These are phyloP conservation scores for Clonostachys byssicola DNA, from an alignment of 2,329 filamentous ascomycete species.

Conservation along the genomic window DNA sequence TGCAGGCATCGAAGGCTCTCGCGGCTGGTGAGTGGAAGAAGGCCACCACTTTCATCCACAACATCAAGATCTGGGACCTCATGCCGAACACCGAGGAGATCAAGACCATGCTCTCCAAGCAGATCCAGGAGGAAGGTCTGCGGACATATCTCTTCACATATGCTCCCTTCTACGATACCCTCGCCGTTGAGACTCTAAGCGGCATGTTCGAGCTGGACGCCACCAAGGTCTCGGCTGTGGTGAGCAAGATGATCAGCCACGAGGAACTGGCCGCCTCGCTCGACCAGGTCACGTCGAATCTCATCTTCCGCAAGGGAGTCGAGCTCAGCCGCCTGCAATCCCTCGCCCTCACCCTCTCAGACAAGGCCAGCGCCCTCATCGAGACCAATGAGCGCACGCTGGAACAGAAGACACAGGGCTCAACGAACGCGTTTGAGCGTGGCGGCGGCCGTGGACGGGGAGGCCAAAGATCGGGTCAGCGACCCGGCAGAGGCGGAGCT, in stretches of 20 bases:
- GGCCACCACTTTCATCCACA: conserved; percentile 87
- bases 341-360: conserved; percentile 85
- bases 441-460: conserved; percentile 76
- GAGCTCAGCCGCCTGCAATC: conserved; percentile 95
- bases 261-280: conserved; percentile 94
- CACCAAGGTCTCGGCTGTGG: conserved; percentile 88
- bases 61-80: conserved; percentile 99
- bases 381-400: conserved; percentile 97
- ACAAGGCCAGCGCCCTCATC: conserved; percentile 94
- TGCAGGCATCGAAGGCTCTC: conserved; percentile 97
- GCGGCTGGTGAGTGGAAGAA: conserved; percentile 99
- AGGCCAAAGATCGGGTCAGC: conserved; percentile 57
- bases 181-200: conserved; percentile 79
- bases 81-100: conserved; percentile 91
- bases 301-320: conserved; percentile 99
- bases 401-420: conserved; percentile 95
- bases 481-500: conserved; percentile 56
- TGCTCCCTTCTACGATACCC: conserved; percentile 97
- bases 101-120: conserved; percentile 94
- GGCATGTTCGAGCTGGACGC: conserved; percentile 92
- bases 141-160: conserved; percentile 99
- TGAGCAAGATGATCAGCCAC: conserved; percentile 99
- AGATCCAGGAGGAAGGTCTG: conserved; percentile 98
- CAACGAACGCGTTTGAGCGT: conserved; percentile 90
- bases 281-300: conserved; percentile 94